Percentiles rank a stretch among this genome's conserved stretches.
phyloP scores from a whole-genome alignment of 1,139 yeast species.

The Debaryomyces robertsiae region DNA sequence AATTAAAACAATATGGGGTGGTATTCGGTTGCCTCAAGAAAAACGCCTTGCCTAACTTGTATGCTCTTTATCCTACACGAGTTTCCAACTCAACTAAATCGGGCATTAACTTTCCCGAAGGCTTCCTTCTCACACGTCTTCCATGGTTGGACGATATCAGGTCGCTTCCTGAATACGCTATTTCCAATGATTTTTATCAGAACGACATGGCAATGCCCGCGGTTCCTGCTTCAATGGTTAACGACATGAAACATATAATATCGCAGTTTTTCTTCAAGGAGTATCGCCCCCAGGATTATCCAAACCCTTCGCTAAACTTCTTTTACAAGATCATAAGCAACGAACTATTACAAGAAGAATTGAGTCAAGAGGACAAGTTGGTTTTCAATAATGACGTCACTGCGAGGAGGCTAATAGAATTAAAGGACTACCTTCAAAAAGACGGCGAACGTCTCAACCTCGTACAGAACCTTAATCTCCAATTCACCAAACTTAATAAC shows the following conservation, averaged over 20 bases:
- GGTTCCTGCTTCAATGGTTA: conserved; percentile 18
- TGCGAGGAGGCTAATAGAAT: conserved; percentile 15
- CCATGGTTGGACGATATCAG: conserved; percentile 71
- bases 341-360: conserved; percentile 63
- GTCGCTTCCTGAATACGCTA: conserved; percentile 39
- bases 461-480: conserved; percentile 20
- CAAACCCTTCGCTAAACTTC: conserved; percentile 70
- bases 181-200: conserved; percentile 14
- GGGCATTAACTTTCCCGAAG: conserved; percentile 51
- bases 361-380: conserved; percentile 32
- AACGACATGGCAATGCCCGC: conserved; percentile 13
- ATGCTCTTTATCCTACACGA: conserved; percentile 61
- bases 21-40: conserved; percentile 69
- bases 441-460: conserved; percentile 14
- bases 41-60: conserved; percentile 59
- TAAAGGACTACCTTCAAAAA: conserved; percentile 13
- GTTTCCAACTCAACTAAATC: conserved; percentile 23
- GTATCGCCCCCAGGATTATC: conserved; percentile 60
- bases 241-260: conserved; percentile 20
- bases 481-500: conserved; percentile 17
- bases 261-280: conserved; percentile 21
- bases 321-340: conserved; percentile 68
- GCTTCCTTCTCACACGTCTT: conserved; percentile 58
- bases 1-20: conserved; percentile 59
- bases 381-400: conserved; percentile 22